These are phyloP conservation scores for Triticum monococcum DNA, from an alignment of 176 grass and related monocot species.

Conservation along the genomic window DNA sequence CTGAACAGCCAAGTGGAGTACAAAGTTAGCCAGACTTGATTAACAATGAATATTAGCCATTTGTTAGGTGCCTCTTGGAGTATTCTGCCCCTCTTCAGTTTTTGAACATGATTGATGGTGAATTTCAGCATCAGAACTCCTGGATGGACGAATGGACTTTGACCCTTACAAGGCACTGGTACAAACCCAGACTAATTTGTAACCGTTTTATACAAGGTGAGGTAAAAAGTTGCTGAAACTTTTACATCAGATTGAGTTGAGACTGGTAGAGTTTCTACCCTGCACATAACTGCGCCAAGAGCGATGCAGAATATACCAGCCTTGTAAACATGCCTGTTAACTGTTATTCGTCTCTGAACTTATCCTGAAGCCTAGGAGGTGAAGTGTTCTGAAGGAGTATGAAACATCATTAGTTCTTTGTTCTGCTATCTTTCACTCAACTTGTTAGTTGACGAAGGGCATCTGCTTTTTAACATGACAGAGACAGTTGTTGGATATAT, in stretches of 20 bases:
- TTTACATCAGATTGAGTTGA: conserved; percentile 6
- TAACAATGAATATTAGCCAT: background rate
- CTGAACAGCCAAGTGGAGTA: conserved; percentile 6
- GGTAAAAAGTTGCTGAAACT: background rate
- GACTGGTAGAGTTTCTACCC: background rate
- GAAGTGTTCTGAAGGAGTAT: conserved; percentile 3
- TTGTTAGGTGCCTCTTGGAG: background rate
- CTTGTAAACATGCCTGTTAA: conserved; percentile 7
- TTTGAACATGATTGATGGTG: conserved; percentile 7
- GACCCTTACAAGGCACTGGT: background rate
- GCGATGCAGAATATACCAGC: background rate
- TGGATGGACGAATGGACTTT: background rate
- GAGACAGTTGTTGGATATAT: conserved; percentile 1
- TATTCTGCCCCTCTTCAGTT: background rate
- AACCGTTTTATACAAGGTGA: background rate
- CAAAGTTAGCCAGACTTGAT: background rate
- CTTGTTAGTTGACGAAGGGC: conserved; percentile 26
- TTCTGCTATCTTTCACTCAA: conserved; percentile 17
- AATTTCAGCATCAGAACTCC: conserved; percentile 1
- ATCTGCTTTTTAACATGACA: conserved; percentile 28
- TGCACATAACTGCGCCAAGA: conserved; percentile 1
- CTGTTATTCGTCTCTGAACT: conserved; percentile 1
- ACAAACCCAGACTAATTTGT: background rate
- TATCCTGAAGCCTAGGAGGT: conserved; percentile 6
- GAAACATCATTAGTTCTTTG: conserved; percentile 1